Base-by-base conservation (phyloP, 306 rosid genomes). In the Lupinus albus region DNA sequence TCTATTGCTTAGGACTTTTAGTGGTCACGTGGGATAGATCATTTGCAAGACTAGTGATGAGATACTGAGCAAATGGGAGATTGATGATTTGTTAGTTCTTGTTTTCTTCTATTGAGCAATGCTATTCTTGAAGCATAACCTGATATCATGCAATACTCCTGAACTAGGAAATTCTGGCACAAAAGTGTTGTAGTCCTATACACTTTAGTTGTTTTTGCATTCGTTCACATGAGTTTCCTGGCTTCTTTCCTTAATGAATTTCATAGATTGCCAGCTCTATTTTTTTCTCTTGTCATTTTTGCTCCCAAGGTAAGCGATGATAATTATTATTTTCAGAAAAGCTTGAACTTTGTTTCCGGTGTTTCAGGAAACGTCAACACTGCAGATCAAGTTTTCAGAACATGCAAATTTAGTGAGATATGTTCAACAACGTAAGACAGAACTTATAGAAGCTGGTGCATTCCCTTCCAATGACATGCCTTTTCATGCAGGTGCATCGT, bases 301-400 rank as follows among this genome's bases (percentile, higher is more conserved):
- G 17, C 39, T 52, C n/a, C 39, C 1, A 4, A 25, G 30, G 30
- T 25, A 70, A 53, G 51, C 8, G 6, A 54, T 56, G 59, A 5
- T 12, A 49, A 41, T 17, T 66, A 30, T 42, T 46, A 8, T 57
- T 38, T 58, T 32, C 12, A 47, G 41, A 69, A 56, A 70, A 35
- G n/a, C 33, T 14, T 60, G 46, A 28, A 74, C 53, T 59, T 21
- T 16, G 25, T 7, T 57, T 75, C 20, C 61, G 74, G 65, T 64
- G 18, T 73, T 56, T 33, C 76, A 91, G 97, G 97, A 84, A 58
- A 78, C 86, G 5, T 91, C 97, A 41, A 69, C 78, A 25, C 80
- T 91, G 53, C 79, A 86, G 71, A 72, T 75, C 68, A 84, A 86
- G 74, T 85, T 91, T 45, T 68, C 76, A 64, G 91, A 91, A 73